phyloP scores from a whole-genome alignment of 768 basidiomycete genomes.

The Dacryopinax primogenitus region DNA sequence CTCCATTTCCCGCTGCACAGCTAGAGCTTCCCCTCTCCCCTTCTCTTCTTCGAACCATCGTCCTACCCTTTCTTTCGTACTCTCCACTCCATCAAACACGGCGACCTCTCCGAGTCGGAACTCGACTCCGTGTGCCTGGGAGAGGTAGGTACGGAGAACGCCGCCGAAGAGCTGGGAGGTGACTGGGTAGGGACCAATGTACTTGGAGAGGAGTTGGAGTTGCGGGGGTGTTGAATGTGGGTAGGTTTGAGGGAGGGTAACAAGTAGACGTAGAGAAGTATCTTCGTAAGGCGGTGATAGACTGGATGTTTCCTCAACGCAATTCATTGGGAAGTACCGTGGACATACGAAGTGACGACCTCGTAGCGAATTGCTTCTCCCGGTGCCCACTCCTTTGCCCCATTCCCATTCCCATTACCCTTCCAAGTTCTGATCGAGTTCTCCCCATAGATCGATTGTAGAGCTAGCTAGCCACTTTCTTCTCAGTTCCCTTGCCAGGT shows the following conservation, averaged over 20 bases:
- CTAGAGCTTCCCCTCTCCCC: constrained; percentile 14
- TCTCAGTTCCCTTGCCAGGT: not conserved
- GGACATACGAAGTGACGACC: constrained; percentile 44
- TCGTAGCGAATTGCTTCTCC: constrained; percentile 47
- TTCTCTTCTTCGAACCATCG: constrained; percentile 59
- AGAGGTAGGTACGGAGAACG: constrained; percentile 69
- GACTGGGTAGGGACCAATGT: constrained; percentile 66
- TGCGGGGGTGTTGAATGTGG: constrained; percentile 61
- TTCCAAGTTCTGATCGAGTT: constrained; percentile 49
- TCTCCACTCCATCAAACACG: constrained; percentile 79
- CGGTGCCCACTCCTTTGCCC: constrained; percentile 17
- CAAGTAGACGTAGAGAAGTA: constrained; percentile 28
- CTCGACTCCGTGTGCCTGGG: constrained; percentile 52
- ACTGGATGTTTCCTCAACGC: constrained; percentile 18
- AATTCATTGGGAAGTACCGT: constrained; percentile 39
- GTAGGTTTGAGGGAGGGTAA: constrained; percentile 41
- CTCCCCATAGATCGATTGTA: constrained; percentile 76
- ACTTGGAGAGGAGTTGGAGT: constrained; percentile 71
- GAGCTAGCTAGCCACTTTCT: constrained; percentile 31
- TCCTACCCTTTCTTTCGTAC: constrained; percentile 50
- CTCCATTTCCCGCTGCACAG: constrained; percentile 8
- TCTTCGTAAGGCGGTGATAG: constrained; percentile 41
- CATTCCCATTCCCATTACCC: constrained; percentile 18
- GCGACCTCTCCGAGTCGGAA: constrained; percentile 63
- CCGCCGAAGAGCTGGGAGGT: constrained; percentile 62